These are phyloP conservation scores for Gnaphalium uliginosum DNA, from an alignment of 129 eudicot species.

Conservation along the genomic window DNA sequence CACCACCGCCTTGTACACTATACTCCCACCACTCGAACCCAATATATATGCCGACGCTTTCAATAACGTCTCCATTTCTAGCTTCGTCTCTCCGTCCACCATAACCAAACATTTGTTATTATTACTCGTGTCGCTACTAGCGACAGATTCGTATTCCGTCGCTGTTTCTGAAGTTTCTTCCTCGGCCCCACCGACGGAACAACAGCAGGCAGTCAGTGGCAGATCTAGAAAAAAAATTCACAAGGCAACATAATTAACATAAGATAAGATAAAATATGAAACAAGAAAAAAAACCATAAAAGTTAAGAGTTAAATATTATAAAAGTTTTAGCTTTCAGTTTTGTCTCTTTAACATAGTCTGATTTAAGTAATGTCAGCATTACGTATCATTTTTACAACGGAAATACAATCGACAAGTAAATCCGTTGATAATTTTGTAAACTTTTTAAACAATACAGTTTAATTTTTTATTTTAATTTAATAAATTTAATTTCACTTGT, in stretches of 20 bases:
- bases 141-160: conserved; percentile 40
- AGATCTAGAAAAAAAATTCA: neutral
- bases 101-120: conserved; percentile 47
- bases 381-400: neutral
- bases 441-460: no score
- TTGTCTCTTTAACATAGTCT: neutral
- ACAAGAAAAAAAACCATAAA: neutral
- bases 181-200: conserved; percentile 28
- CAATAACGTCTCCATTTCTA: conserved; percentile 69
- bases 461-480: neutral
- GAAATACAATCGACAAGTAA: neutral
- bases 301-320: neutral
- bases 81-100: conserved; percentile 89
- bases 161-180: conserved; percentile 53
- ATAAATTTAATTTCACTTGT: neutral
- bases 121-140: neutral
- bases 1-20: conserved; percentile 86
- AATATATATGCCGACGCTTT: conserved; percentile 80
- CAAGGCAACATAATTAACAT: neutral
- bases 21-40: conserved; percentile 73
- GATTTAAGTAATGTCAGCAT: neutral
- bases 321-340: neutral
- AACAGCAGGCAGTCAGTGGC: conserved; percentile 32
- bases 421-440: neutral
- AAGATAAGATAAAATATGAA: neutral